A percentile compares a stretch with the other conserved stretches of the same genome.
These are phyloP conservation scores for Mortierella sp. DNA, from an alignment of 371 early-diverging fungal species.

Conservation along the genomic window DNA sequence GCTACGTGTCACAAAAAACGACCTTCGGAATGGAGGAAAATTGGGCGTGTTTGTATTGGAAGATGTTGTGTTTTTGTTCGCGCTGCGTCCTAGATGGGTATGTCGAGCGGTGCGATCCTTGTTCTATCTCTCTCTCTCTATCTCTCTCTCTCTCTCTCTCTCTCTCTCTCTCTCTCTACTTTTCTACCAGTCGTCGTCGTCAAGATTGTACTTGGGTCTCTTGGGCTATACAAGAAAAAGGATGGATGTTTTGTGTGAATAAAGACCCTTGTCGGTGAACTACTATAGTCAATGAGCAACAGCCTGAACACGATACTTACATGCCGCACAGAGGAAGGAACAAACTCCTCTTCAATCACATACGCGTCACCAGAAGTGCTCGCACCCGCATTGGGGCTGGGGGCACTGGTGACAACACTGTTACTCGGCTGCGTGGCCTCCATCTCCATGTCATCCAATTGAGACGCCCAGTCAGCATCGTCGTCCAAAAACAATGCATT, in stretches of 20 bases:
- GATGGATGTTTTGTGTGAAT: not conserved
- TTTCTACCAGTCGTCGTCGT: slow-evolving; percentile 25
- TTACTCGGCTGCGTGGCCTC: slow-evolving; percentile 22
- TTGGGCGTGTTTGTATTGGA: not conserved
- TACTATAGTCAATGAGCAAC: not conserved
- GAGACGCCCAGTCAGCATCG: slow-evolving; percentile 36
- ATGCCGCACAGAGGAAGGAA: slow-evolving; percentile 16
- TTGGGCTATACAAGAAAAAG: slow-evolving; percentile 22
- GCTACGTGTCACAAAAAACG: slow-evolving; percentile 8
- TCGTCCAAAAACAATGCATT: slow-evolving; percentile 44
- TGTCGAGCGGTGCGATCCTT: not conserved
- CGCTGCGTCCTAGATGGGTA: too few species aligned
- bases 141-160: not conserved
- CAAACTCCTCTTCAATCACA: slow-evolving; percentile 36
- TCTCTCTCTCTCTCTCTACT: not conserved
- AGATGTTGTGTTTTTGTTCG: not conserved
- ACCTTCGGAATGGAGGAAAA: not conserved
- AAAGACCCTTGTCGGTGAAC: not conserved
- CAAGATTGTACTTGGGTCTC: slow-evolving; percentile 21
- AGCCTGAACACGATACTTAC: slow-evolving; percentile 7
- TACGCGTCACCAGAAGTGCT: not conserved
- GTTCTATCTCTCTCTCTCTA: not conserved
- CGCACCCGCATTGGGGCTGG: not conserved
- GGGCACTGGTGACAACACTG: not conserved
- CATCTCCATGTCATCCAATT: slow-evolving; percentile 43